Evolutionary conservation across 2,329 filamentous ascomycete species (phyloP), one percentile per base, ranked within the genome.

Genomic region (Pseudogymnoascus destructans): DNA sequence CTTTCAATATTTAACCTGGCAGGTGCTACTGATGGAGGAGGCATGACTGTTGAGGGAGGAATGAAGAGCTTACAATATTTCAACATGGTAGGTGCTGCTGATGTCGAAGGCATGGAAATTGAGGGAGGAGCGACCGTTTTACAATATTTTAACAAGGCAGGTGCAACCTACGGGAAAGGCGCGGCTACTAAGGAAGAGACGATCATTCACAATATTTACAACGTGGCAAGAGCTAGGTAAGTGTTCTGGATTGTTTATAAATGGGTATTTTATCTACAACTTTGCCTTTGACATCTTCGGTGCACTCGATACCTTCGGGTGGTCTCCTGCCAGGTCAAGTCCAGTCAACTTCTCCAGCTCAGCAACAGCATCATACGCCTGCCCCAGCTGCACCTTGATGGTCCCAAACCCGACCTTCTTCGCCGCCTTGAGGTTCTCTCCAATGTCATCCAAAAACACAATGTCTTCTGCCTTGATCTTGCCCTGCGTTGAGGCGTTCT

Each of bases 391-490:
- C 1, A 97, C 93, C 72, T 92, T 95, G 63, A 97, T 79, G 0
- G 92, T 97, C 59, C 78, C 73, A 70, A 97, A 85, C 0, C 92
- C 92, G 19, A 83, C 74, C 55, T 77, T 78, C 71, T 78, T 87
- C 0, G 84, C 93, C 46, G 79, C 85, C 75, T 91, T 93, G 59
- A 97, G 71, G 69, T 98, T 98, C 71, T 91, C 84, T 1, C 93
- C 93, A 69, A 98, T 87, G 66, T 88, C 85, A 70, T 88, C 93
- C 55, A 96, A 72, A 69, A 98, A 98, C 3, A 95, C 72, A 46
- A 96, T 75, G 58, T 96, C 89, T 0, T 74, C 73, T 0, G 85
- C 73, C 59, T 73, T 70, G 7, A 95, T 74, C 61, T 63, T 64
- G 73, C 75, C 62, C 73, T 69, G 68, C 13, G 72, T 71, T 2